Percentiles rank a stretch among this genome's conserved stretches.
These are phyloP conservation scores for Coemansia sp. DNA, from an alignment of 192 early-diverging fungal genomes.

Conservation along the genomic window DNA sequence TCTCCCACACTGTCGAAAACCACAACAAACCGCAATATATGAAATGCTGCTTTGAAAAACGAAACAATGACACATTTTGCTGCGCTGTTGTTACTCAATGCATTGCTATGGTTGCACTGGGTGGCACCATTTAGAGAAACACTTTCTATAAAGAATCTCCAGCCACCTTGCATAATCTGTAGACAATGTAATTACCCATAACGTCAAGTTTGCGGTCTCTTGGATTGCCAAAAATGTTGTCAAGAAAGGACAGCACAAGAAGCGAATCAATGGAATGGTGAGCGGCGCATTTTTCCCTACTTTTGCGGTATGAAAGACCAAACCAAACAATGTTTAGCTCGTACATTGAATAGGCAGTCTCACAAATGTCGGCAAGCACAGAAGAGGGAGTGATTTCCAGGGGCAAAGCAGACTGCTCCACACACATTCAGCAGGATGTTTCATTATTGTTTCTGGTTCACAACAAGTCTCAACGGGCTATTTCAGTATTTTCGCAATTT, in stretches of 20 bases:
- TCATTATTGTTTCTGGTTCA: not conserved
- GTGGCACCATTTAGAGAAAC: not conserved
- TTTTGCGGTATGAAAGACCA: not conserved
- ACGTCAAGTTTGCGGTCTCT: not conserved
- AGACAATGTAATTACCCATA: not conserved
- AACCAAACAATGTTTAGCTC: not conserved
- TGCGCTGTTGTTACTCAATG: not conserved
- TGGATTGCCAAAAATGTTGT: not conserved
- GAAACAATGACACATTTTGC: not conserved
- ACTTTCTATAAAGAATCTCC: not conserved
- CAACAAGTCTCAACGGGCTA: not conserved
- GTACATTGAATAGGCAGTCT: not conserved
- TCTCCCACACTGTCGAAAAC: conserved; percentile 1
- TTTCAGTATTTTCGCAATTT: too few species aligned
- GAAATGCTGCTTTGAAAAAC: not conserved
- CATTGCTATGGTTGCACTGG: not conserved
- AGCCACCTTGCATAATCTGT: conserved; percentile 4
- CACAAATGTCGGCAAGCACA: not conserved
- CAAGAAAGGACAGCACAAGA: not conserved
- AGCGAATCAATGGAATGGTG: not conserved
- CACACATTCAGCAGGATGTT: not conserved
- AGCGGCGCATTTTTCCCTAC: not conserved
- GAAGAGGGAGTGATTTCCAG: not conserved
- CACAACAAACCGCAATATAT: conserved; percentile 2
- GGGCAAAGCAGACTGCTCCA: not conserved